phyloP scores from a whole-genome alignment of 805 yeast genomes.

The Saturnispora ahearnii region DNA sequence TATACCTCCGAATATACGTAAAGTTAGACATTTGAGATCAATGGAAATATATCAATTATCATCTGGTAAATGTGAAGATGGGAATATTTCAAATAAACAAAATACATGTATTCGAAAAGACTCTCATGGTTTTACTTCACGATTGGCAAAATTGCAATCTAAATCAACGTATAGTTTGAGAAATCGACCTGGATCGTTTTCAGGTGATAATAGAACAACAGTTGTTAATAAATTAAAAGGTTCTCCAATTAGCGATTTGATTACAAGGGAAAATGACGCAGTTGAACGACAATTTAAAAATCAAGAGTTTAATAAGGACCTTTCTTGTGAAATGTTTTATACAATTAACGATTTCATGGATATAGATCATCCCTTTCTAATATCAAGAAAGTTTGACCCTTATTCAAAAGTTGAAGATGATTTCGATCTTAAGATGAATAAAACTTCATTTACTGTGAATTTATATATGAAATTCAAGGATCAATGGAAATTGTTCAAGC shows the following conservation, averaged over 20 bases:
- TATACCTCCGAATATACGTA: conserved; percentile 14
- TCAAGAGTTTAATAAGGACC: conserved; percentile 22
- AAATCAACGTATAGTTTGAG: conserved; percentile 5
- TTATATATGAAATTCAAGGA: conserved; percentile 13
- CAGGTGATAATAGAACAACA: conserved; percentile 4
- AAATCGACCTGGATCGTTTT: neutral
- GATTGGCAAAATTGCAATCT: neutral
- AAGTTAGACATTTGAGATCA: conserved; percentile 21
- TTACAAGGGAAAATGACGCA: conserved; percentile 10
- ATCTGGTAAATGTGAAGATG: neutral
- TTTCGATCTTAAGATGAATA: conserved; percentile 15
- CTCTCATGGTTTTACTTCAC: neutral
- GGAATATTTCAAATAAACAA: neutral
- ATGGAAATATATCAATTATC: neutral
- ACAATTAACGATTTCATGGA: conserved; percentile 26
- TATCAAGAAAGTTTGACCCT: conserved; percentile 27
- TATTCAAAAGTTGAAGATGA: conserved; percentile 23
- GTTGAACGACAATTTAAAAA: conserved; percentile 22
- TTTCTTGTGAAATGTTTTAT: conserved; percentile 29
- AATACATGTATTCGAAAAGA: neutral
- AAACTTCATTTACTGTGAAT: conserved; percentile 21
- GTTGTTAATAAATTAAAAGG: neutral
- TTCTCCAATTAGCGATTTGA: neutral
- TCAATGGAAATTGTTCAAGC: conserved; percentile 21
- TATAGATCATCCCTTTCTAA: conserved; percentile 24